Conservation (phyloP, 805 yeast species). For the Kodamaea sagamina region DNA sequence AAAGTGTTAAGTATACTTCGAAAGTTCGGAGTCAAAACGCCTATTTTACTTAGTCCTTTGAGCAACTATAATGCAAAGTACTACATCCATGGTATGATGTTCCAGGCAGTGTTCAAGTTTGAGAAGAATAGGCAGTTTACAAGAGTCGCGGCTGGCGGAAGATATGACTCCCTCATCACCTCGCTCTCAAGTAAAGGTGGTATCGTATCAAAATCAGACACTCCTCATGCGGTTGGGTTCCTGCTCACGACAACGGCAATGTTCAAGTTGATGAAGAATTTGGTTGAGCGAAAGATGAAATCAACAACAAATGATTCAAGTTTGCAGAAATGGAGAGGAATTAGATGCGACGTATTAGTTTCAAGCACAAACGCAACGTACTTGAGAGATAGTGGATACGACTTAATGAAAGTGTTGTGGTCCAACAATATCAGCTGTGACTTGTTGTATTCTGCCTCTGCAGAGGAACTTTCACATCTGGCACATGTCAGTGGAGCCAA, state of each 20-base stretch:
- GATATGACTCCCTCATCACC: conserved; percentile 77
- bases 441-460: conserved; percentile 32
- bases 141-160: conserved; percentile 85
- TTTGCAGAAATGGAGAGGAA: conserved; percentile 25
- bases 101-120: conserved; percentile 76
- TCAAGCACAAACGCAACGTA: conserved; percentile 62
- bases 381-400: conserved; percentile 62
- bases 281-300: conserved; percentile 20
- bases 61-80: conserved; percentile 80
- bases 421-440: conserved; percentile 78
- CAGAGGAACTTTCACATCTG: conserved; percentile 64
- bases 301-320: conserved; percentile 3
- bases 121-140: conserved; percentile 47
- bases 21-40: conserved; percentile 58
- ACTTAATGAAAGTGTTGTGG: conserved; percentile 71
- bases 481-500: conserved; percentile 73
- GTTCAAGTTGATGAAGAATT: conserved; percentile 38
- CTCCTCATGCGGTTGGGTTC: conserved; percentile 75
- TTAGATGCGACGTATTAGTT: conserved; percentile 79
- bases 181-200: conserved; percentile 55
- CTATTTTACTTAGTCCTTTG: conserved; percentile 73
- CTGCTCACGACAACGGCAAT: conserved; percentile 59
- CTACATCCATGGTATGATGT: conserved; percentile 82
- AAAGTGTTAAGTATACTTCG: conserved; percentile 57
- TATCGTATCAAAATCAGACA: conserved; percentile 20